Evolutionary conservation across 2,329 filamentous ascomycete genomes (phyloP), one percentile per base, ranked within the genome.

Genomic region (Elsinoe fawcettii): DNA sequence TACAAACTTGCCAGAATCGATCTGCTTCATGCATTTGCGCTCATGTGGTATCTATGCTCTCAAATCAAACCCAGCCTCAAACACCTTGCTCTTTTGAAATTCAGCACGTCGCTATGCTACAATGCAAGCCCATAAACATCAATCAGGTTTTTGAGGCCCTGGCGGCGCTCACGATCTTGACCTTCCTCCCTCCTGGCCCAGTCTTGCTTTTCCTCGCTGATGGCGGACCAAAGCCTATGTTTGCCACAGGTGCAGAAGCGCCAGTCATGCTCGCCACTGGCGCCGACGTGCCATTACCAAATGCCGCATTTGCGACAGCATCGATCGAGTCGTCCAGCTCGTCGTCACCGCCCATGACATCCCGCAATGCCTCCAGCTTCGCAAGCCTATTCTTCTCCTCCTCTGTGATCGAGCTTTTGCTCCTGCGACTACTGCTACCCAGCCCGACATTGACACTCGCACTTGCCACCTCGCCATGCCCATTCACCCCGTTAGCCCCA

Each of bases 321-420:
- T 22, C 18, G 41, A 56, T 56, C 1, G 39, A 37, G 20, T 43
- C 54, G 5, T 46, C 41, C 12, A 56, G 16, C 7, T 30, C 54
- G 3, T 37, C 54, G 39, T 56, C 43, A 32, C 61, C 61, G 8
- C 60, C 61, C 36, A 58, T 61, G 22, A 69, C 60, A 64, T 66
- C 64, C 43, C 65, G 62, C 27, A 70, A 61, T 7, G 64, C 67
- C 39, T 68, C 65, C 23, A 71, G 60, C 60, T 71, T 71, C 8
- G 70, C 70, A 3, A 65, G 59, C 6, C 69, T 58, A 55, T 71
- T 71, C 39, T 67, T 64, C 47, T 70, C 67, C 14, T 65, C 66
- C 36, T 63, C 61, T 3, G 56, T 59, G 43, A 56, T 56, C 14
- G 53, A 46, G 22, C 36, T 36, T 32, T 39, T 23, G 20, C 30